Percentiles rank a stretch among this genome's conserved stretches.
Evolutionary conservation across 2,329 filamentous ascomycete species (phyloP).

Genomic region (Claviceps monticola): DNA sequence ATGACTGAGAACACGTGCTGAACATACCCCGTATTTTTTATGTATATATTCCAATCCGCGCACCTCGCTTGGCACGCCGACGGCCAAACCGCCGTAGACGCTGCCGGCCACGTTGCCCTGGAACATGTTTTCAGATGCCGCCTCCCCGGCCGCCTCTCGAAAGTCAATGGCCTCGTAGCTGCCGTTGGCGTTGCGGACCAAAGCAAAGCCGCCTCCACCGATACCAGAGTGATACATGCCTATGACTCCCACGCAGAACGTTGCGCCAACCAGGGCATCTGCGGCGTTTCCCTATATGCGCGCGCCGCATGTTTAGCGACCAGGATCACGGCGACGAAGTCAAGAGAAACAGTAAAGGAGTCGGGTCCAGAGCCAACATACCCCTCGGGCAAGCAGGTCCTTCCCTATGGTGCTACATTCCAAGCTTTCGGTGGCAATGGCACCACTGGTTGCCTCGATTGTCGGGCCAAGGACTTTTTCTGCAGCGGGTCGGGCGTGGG

Average conservation of each 20-base stretch:
- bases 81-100: slow-evolving; percentile 57
- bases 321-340: too few species aligned
- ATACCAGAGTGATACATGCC: slow-evolving; percentile 73
- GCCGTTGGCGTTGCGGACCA: slow-evolving; percentile 61
- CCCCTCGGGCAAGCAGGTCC: slow-evolving; percentile 41
- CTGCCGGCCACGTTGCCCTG: slow-evolving; percentile 53
- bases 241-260: slow-evolving; percentile 61
- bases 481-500: slow-evolving; percentile 7
- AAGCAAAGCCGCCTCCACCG: slow-evolving; percentile 81
- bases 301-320: too few species aligned
- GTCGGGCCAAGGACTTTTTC: slow-evolving; percentile 12
- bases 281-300: slow-evolving; percentile 52
- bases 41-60: slow-evolving; percentile 71
- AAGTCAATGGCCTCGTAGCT: slow-evolving; percentile 81
- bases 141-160: slow-evolving; percentile 72
- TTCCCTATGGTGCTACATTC: slow-evolving; percentile 58
- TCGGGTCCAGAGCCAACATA: slow-evolving; percentile 15
- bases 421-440: slow-evolving; percentile 54
- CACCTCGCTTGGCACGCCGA: slow-evolving; percentile 60
- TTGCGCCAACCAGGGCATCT: slow-evolving; percentile 61
- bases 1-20: too few species aligned
- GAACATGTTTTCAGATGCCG: slow-evolving; percentile 77
- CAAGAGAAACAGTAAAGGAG: too few species aligned
- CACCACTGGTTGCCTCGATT: slow-evolving; percentile 30
- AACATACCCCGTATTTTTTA: slow-evolving; percentile 46